Evolutionary conservation across 306 rosid species (phyloP).

Genomic region (Dalbergia cochinchinensis): DNA sequence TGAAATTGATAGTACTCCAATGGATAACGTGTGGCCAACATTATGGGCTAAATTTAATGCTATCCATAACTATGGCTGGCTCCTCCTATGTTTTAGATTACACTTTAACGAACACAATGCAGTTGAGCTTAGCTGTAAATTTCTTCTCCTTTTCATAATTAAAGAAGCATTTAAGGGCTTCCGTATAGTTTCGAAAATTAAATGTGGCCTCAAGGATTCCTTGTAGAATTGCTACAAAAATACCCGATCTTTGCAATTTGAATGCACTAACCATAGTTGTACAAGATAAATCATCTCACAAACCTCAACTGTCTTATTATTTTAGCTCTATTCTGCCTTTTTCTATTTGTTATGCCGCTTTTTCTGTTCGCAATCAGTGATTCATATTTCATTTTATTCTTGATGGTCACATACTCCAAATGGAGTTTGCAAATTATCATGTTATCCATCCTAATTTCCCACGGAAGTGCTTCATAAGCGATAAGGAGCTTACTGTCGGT

Average conservation of each 20-base stretch:
- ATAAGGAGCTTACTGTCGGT: not conserved
- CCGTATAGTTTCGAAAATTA: not conserved
- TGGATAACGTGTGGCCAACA: not conserved
- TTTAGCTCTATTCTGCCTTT: not conserved
- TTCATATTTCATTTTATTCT: not conserved
- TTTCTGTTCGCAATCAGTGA: no score
- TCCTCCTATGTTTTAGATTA: not conserved
- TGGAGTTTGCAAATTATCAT: slow-evolving; percentile 2
- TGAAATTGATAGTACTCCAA: not conserved
- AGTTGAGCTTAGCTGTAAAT: not conserved
- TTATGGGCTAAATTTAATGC: not conserved
- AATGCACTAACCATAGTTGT: not conserved
- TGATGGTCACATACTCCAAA: slow-evolving; percentile 31
- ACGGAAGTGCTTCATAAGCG: not conserved
- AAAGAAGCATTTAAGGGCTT: not conserved
- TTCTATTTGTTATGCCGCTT: no score
- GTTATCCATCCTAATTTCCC: not conserved
- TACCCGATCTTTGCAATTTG: slow-evolving; percentile 1
- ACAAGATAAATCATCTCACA: no score
- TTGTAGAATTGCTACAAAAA: not conserved
- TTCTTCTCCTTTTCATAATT: not conserved
- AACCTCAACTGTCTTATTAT: no score
- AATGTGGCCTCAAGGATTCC: not conserved
- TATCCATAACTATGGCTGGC: not conserved
- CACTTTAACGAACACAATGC: not conserved